Evolutionary conservation across 805 yeast species (phyloP).

Genomic region (Schizosaccharomyces octosporus): DNA sequence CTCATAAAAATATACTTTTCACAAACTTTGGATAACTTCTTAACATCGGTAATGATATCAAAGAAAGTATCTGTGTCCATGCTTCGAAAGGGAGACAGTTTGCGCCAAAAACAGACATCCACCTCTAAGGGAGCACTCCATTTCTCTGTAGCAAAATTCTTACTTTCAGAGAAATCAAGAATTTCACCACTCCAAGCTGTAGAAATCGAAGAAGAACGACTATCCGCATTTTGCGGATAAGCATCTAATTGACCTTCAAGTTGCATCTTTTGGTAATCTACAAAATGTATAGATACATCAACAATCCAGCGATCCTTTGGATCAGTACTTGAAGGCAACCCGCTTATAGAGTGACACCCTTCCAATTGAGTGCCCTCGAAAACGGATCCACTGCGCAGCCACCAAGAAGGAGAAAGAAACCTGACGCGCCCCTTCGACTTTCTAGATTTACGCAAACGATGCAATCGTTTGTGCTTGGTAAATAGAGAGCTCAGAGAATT

Average conservation of each 20-base stretch:
- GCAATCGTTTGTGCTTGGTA: background rate
- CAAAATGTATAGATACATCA: background rate
- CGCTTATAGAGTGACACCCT: background rate
- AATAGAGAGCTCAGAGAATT: background rate
- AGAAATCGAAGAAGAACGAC: background rate
- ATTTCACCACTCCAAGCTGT: background rate
- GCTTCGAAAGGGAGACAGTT: background rate
- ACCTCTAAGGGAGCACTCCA: background rate
- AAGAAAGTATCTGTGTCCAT: background rate
- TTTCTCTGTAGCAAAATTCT: background rate
- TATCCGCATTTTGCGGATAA: background rate
- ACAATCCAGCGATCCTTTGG: background rate
- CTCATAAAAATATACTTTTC: background rate
- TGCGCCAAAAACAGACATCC: background rate
- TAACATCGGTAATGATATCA: background rate
- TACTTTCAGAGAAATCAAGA: background rate
- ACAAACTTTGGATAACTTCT: background rate
- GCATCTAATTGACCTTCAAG: background rate
- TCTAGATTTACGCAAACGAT: background rate
- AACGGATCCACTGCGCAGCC: background rate
- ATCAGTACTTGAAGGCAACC: background rate
- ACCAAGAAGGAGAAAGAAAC: background rate
- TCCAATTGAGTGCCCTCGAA: background rate
- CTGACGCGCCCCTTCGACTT: background rate
- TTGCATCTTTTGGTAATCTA: background rate